A percentile compares a stretch with the other conserved stretches of the same genome.
These are phyloP conservation scores for Lentinula sp. DNA, from an alignment of 768 basidiomycete species.

Conservation along the genomic window DNA sequence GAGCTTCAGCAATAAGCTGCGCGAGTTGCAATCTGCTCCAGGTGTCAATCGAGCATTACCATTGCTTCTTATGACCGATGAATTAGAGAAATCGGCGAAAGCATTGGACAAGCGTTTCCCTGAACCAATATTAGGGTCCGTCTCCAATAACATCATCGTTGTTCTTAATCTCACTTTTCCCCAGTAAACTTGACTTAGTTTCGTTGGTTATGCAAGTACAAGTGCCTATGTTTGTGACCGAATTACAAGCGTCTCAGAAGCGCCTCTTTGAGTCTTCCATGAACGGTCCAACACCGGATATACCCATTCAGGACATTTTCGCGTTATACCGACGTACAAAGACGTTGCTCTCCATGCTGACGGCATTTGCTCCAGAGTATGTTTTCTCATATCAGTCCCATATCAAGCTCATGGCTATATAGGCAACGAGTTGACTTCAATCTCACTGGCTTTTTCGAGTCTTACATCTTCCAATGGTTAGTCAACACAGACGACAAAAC, in stretches of 20 bases:
- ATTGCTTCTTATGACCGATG: slow-evolving; percentile 77
- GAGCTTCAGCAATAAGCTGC: slow-evolving; percentile 58
- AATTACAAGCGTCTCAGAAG: slow-evolving; percentile 65
- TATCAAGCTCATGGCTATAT: background rate
- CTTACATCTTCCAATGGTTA: slow-evolving; percentile 86
- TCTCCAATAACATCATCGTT: slow-evolving; percentile 8
- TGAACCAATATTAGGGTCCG: slow-evolving; percentile 75
- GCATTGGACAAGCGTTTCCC: slow-evolving; percentile 82
- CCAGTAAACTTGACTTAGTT: slow-evolving; percentile 68
- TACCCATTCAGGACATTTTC: slow-evolving; percentile 88
- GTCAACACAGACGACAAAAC: slow-evolving; percentile 87
- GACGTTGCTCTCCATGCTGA: slow-evolving; percentile 71
- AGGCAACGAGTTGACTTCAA: slow-evolving; percentile 63
- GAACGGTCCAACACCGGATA: slow-evolving; percentile 82
- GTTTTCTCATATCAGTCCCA: slow-evolving; percentile 19
- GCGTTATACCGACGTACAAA: slow-evolving; percentile 76
- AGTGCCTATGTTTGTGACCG: slow-evolving; percentile 60
- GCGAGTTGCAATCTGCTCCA: slow-evolving; percentile 58
- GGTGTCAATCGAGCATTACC: slow-evolving; percentile 82
- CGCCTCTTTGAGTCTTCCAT: slow-evolving; percentile 75
- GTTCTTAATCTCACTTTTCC: background rate
- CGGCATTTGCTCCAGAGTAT: slow-evolving; percentile 76
- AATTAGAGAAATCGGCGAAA: slow-evolving; percentile 84
- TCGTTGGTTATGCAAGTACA: slow-evolving; percentile 64
- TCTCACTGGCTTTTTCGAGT: slow-evolving; percentile 74